These are phyloP conservation scores for Candida nitratophila DNA, from an alignment of 805 yeast species.

Conservation along the genomic window DNA sequence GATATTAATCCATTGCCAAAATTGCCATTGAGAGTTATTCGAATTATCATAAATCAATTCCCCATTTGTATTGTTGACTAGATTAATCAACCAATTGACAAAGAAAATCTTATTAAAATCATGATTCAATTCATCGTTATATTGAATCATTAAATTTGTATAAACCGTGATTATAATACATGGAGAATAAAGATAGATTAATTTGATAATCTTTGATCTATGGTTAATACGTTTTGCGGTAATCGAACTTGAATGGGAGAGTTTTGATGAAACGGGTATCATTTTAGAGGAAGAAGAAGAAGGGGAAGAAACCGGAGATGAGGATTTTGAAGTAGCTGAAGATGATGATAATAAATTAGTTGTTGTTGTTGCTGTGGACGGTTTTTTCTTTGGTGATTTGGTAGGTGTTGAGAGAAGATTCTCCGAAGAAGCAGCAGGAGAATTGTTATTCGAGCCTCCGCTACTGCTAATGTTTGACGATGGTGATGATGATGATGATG, in stretches of 20 bases:
- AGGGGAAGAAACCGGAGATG: too few species aligned
- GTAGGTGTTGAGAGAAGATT: too few species aligned
- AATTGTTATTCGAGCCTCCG: conserved; percentile 4
- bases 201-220: conserved; percentile 32
- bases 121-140: conserved; percentile 63
- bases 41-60: not conserved
- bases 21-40: conserved; percentile 62
- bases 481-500: too few species aligned
- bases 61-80: conserved; percentile 6
- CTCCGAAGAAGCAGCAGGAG: not conserved
- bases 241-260: too few species aligned
- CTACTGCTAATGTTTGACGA: conserved; percentile 8
- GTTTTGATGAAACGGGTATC: too few species aligned
- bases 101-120: conserved; percentile 32
- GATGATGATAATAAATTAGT: too few species aligned
- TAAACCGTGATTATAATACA: conserved; percentile 92
- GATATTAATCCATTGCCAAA: conserved; percentile 97
- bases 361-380: too few species aligned
- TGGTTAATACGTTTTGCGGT: conserved; percentile 1
- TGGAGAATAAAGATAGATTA: conserved; percentile 85
- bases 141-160: conserved; percentile 88
- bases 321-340: too few species aligned
- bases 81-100: conserved; percentile 24
- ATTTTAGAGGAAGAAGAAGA: too few species aligned
- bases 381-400: too few species aligned